Evolutionary conservation across 2,329 filamentous ascomycete species (phyloP).

Genomic region (Davidsoniella neocaledoniae): DNA sequence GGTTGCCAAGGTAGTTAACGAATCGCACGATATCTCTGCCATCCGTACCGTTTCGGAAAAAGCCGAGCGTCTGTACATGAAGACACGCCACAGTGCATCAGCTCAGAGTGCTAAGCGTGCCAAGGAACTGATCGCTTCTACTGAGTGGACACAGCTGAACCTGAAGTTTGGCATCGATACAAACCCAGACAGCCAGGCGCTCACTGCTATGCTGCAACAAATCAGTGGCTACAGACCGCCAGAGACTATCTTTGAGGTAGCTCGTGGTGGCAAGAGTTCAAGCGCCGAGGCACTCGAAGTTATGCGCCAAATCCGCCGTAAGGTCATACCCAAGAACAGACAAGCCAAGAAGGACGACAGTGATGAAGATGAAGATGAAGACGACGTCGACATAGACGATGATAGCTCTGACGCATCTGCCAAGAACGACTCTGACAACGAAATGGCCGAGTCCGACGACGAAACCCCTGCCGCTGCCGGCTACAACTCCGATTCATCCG

Average conservation of each 20-base stretch:
- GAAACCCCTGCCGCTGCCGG: conserved; percentile 24
- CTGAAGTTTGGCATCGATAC: conserved; percentile 60
- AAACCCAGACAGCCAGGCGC: conserved; percentile 48
- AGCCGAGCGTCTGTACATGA: conserved; percentile 83
- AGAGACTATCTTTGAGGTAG: conserved; percentile 95
- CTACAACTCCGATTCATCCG: conserved; percentile 40
- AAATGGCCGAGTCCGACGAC: conserved; percentile 22
- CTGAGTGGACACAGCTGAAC: conserved; percentile 59
- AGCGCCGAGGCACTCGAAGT: conserved; percentile 53
- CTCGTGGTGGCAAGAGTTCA: conserved; percentile 48
- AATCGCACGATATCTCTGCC: conserved; percentile 54
- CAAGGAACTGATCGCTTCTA: conserved; percentile 55
- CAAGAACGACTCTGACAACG: conserved; percentile 20
- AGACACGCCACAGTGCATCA: conserved; percentile 79
- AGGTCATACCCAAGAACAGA: conserved; percentile 42
- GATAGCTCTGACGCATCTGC: conserved; percentile 13
- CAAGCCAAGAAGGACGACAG: conserved; percentile 23
- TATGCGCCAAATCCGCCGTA: conserved; percentile 55
- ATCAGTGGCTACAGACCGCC: conserved; percentile 78
- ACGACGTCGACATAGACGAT: conserved; percentile 19
- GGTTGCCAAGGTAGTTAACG: conserved; percentile 60
- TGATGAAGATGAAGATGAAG: conserved; percentile 19
- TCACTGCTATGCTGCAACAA: conserved; percentile 72
- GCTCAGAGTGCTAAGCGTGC: conserved; percentile 77
- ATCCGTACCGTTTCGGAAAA: conserved; percentile 63